Base-by-base conservation (phyloP, 305 asterid genomes). In the Ajuga reptans region DNA sequence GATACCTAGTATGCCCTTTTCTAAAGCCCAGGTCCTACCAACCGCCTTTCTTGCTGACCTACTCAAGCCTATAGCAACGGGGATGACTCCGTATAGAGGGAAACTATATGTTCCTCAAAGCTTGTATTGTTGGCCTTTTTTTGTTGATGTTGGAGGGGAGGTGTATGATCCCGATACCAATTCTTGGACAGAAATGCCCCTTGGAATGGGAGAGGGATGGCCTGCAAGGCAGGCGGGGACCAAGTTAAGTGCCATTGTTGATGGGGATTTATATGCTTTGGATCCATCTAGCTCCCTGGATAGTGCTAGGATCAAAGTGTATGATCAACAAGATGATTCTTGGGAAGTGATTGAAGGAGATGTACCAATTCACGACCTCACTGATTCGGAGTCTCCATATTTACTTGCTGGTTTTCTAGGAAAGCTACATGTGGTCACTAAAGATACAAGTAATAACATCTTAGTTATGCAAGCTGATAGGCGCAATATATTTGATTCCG, bases 151-250 rank as follows among this genome's bases (percentile, higher is more conserved):
- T 36, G 97, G 96, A n/a, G 97, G 97, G 43, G 96, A 90, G 78
- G 96, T 88, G 2, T 90, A 84, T 60, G 97, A 90, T 69, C 97
- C 96, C 0, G 94, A 86, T 59, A 83, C 87, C 7, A 85, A 86
- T 66, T 71, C 87, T 9, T 90, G 97, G 96, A 82, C 72, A 6
- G 96, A 88, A 66, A 90, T 90, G 96, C 92, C 96, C 12, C 69
- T 71, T 29, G 96, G 97, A 68, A 88, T 90, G 97, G 97, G 95
- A 3, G 97, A 86, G 64, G 97, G 97, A 9, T 90, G 97, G 97
- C 95, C 93, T 21, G 91, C 97, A 4, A 75, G 87, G 75, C 95
- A 88, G 76, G 93, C 95, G 1, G 97, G 97, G 59, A 85, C 93
- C 0, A 90, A 90, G 73, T 34, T 86, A 78, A 83, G 97, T n/a